Base-by-base conservation (phyloP, 2,329 filamentous ascomycete genomes). In the Periconia digitata region DNA sequence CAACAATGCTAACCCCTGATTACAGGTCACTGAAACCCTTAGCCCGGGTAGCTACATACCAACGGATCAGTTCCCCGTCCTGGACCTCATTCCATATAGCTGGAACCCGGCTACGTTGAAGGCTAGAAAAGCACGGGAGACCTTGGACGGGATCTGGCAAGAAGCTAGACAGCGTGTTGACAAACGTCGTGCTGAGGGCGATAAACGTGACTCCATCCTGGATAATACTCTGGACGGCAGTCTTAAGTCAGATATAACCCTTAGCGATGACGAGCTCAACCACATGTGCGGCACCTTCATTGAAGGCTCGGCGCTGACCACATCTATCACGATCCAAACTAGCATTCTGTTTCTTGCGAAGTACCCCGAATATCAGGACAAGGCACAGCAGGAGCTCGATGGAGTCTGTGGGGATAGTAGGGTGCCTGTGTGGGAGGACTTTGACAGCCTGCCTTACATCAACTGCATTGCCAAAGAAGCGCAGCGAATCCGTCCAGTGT, bases 401-500 rank as follows among this genome's bases (percentile, higher is more conserved):
- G 32, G 36, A 13, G 16, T 60, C 6, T 60, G 60, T 46, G 56
- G 54, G 7, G 37, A 38, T 18, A 24, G 36, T 5, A 59, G 62
- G 39, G 38, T 55, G 40, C 63, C 63, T 15, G 51, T 35, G 1
- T 66, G 54, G 47, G 34, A 46, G 0, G 63, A 66, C 39, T 66
- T 66, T 40, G 49, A 54, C 15, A 40, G 52, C 17, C 16, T 63
- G 27, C 63, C 61, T 16, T 66, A 64, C 27, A 59, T 64, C 42
- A 66, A 66, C 38, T 64, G 60, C 36, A 62, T 66, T 36, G 49
- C 64, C 39, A 66, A 66, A 49, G 63, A 66, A 51, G 56, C 57
- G 6, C 29, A 63, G 18, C 50, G 62, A 2, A 56, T 58, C n/a
- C 51, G 54, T 17, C 60, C 62, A 3, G 59, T 64, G 62, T 67